Evolutionary conservation across 2,329 filamentous ascomycete species (phyloP).

Genomic region (Paramyrothecium sp.): DNA sequence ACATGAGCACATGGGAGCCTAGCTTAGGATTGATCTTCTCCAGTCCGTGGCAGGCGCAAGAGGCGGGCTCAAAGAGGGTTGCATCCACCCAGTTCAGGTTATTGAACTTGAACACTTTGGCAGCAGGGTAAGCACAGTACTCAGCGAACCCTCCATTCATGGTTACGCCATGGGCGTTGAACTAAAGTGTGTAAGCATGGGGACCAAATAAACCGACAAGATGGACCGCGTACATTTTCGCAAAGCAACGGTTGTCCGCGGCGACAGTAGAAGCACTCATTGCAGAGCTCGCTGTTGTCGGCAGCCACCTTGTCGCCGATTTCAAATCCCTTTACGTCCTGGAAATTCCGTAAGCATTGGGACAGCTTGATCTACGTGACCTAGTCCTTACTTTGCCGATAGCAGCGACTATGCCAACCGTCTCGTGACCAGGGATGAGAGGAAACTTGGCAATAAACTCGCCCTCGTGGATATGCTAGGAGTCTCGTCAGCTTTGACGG

Average conservation of each 20-base stretch:
- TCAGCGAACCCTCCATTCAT: slow-evolving; percentile 72
- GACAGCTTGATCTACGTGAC: slow-evolving; percentile 9
- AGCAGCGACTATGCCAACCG: slow-evolving; percentile 62
- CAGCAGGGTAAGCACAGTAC: slow-evolving; percentile 55
- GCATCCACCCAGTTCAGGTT: slow-evolving; percentile 68
- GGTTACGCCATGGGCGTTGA: slow-evolving; percentile 65
- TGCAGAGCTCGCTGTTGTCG: slow-evolving; percentile 66
- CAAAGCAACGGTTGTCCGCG: slow-evolving; percentile 67
- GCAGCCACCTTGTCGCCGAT: slow-evolving; percentile 64
- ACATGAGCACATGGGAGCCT: slow-evolving; percentile 63
- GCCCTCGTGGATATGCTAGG: slow-evolving; percentile 62
- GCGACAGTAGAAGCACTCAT: slow-evolving; percentile 72
- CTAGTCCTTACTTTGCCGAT: slow-evolving; percentile 38
- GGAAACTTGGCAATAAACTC: slow-evolving; percentile 66
- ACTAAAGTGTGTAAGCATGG: slow-evolving; percentile 25
- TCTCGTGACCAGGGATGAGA: slow-evolving; percentile 67
- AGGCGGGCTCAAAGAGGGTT: slow-evolving; percentile 68
- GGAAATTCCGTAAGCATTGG: slow-evolving; percentile 1
- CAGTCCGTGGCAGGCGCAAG: slow-evolving; percentile 68
- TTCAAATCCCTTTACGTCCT: slow-evolving; percentile 58
- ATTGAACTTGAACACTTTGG: slow-evolving; percentile 62
- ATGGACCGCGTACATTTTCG: slow-evolving; percentile 45
- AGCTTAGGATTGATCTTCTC: slow-evolving; percentile 68
- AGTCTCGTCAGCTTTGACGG: slow-evolving; percentile 3
- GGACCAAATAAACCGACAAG: too few species aligned